Evolutionary conservation across 1,139 yeast species (phyloP).

Genomic region (Candida sp.): DNA sequence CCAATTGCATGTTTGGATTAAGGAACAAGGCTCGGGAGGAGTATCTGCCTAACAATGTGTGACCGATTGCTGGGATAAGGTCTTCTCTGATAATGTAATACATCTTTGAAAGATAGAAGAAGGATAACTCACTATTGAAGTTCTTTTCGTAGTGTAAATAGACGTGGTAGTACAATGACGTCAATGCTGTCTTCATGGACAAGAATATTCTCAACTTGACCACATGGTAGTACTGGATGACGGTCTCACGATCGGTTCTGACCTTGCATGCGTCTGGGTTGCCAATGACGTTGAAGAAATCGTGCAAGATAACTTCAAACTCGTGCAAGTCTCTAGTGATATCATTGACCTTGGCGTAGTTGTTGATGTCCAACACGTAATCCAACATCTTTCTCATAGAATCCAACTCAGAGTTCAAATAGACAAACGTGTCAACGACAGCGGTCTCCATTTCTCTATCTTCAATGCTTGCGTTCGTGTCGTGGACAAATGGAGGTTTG

Average conservation of each 20-base stretch:
- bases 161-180: slow-evolving; percentile 42
- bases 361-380: slow-evolving; percentile 24
- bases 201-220: slow-evolving; percentile 22
- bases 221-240: slow-evolving; percentile 6
- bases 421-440: slow-evolving; percentile 16
- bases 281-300: slow-evolving; percentile 16
- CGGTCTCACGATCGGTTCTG: slow-evolving; percentile 17
- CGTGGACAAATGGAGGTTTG: slow-evolving; percentile 26
- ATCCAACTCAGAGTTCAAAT: slow-evolving; percentile 9
- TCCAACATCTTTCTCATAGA: slow-evolving; percentile 18
- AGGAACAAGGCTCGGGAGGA: slow-evolving; percentile 42
- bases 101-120: slow-evolving; percentile 40
- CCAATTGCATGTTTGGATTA: slow-evolving; percentile 44
- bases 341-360: slow-evolving; percentile 24
- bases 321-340: slow-evolving; percentile 23
- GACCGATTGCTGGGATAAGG: slow-evolving; percentile 44
- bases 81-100: slow-evolving; percentile 32
- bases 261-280: slow-evolving; percentile 25
- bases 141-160: slow-evolving; percentile 42
- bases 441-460: slow-evolving; percentile 28
- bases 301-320: slow-evolving; percentile 22
- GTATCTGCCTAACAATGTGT: slow-evolving; percentile 32
- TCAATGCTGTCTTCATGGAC: slow-evolving; percentile 32
- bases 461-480: slow-evolving; percentile 25
- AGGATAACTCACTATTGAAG: slow-evolving; percentile 25